Percentiles rank a stretch among this genome's conserved stretches.
These are phyloP conservation scores for Linum lewisii DNA, from an alignment of 345 rosid species.

Conservation along the genomic window DNA sequence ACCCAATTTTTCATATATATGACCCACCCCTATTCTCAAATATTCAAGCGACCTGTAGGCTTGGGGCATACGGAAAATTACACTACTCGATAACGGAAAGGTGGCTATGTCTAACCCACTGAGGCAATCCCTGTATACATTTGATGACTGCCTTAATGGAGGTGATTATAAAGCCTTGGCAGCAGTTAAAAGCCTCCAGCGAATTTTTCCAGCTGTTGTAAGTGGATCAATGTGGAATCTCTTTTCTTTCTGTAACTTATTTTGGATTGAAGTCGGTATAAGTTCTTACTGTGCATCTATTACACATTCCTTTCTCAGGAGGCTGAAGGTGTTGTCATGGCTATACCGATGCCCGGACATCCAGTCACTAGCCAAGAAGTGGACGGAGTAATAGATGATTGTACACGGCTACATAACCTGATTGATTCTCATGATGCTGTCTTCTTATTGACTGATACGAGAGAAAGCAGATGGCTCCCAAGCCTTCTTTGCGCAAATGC, in stretches of 20 bases:
- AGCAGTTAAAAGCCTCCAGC: conserved; percentile 75
- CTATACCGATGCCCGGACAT: conserved; percentile 98
- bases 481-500: conserved; percentile 66
- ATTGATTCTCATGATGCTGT: conserved; percentile 77
- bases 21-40: conserved; percentile 11
- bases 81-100: conserved; percentile 76
- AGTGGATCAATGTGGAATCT: conserved; percentile 5
- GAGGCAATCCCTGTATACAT: conserved; percentile 86
- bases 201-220: conserved; percentile 87
- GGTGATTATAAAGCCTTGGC: conserved; percentile 81
- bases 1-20: conserved; percentile 5
- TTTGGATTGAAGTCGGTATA: conserved; percentile 4
- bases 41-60: conserved; percentile 37
- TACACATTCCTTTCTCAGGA: conserved; percentile 31
- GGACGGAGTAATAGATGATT: conserved; percentile 59
- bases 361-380: conserved; percentile 74
- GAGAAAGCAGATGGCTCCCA: conserved; percentile 99
- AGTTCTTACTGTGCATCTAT: background rate
- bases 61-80: conserved; percentile 90
- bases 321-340: conserved; percentile 72
- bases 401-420: conserved; percentile 51
- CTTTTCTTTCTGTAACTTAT: background rate
- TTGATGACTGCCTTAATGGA: conserved; percentile 73
- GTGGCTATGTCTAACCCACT: conserved; percentile 97
- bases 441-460: conserved; percentile 92